Evolutionary conservation across 2,329 filamentous ascomycete genomes (phyloP).

Genomic region (Teratosphaeria viscida): DNA sequence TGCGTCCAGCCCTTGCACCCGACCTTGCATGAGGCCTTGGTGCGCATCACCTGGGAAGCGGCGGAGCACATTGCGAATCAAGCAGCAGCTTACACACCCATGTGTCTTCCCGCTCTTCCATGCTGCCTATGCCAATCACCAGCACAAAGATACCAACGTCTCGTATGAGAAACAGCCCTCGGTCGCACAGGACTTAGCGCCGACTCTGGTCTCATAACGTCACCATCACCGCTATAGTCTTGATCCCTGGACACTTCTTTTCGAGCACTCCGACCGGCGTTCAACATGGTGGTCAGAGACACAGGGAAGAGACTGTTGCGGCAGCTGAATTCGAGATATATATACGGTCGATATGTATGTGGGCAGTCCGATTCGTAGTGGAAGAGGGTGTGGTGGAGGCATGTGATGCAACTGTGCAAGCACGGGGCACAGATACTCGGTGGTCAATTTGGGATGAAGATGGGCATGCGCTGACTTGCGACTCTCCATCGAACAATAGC

Average conservation of each 20-base stretch:
- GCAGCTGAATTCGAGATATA: slow-evolving; percentile 59
- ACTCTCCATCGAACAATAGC: slow-evolving; percentile 42
- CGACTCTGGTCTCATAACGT: not conserved
- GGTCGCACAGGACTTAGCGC: not conserved
- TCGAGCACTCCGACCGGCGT: not conserved
- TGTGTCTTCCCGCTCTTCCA: not conserved
- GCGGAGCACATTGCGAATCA: not conserved
- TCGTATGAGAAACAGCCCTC: not conserved
- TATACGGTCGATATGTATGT: slow-evolving; percentile 64
- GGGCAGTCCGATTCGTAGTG: not conserved
- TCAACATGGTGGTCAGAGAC: slow-evolving; percentile 30
- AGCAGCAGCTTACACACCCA: not conserved
- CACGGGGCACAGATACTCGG: not conserved
- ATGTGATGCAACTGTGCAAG: not conserved
- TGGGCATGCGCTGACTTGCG: not conserved
- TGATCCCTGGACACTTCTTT: not conserved
- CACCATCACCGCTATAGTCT: not conserved
- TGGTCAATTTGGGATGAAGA: not conserved
- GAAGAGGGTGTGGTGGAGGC: not conserved
- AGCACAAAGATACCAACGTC: not conserved
- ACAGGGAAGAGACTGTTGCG: slow-evolving; percentile 45
- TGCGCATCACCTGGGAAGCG: not conserved
- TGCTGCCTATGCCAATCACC: not conserved
- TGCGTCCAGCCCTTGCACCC: not conserved
- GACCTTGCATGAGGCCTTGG: not conserved